Base-by-base conservation (phyloP, 2,329 filamentous ascomycete species). In the Diaporthe ilicicola region DNA sequence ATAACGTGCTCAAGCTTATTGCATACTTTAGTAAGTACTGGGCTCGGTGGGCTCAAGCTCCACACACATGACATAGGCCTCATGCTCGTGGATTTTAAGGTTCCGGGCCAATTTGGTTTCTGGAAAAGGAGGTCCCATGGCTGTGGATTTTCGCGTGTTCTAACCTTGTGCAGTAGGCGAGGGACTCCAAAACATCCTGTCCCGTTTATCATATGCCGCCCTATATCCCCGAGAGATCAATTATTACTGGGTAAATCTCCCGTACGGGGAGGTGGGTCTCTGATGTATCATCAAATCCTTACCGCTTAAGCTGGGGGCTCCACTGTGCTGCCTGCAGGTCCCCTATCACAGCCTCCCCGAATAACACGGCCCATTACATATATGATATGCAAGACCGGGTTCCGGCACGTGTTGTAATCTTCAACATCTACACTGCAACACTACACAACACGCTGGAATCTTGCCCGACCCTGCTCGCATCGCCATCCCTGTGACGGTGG, bases 161-260 rank as follows among this genome's bases (percentile, higher is more conserved):
- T 48, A 48, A 48, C 27, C 24, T 62, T 48, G 56, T 48, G 27
- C 59, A 34, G 32, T 22, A 48, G 59, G 59, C 59, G 59, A 62
- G 29, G 42, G 42, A 19, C 7, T 27, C 42, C 48, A 48, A 48
- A 27, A 34, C 27, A 34, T 48, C 19, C 27, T 48, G 59, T 34
- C 19, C 13, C 42, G 12, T 29, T 44, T 34, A 48, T 34, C 17
- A 50, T 34, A 62, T 62, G 59, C 59, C 59, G 42, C 29, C 59
- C 59, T 62, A 62, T 62, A 62, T 62, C 44, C 59, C 59, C n/a
- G n/a, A n/a, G 59, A 37, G 42, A 48, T 48, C 59, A 62, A 48
- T 22, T 62, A n/a, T n/a, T n/a, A n/a, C n/a, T n/a, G n/a, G n/a
- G n/a, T n/a, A 48, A 62, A 62, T 62, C 59, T 62, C 59, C 29